phyloP scores from a whole-genome alignment of 2,329 filamentous ascomycete genomes.

The Sarocladium brachiariae region DNA sequence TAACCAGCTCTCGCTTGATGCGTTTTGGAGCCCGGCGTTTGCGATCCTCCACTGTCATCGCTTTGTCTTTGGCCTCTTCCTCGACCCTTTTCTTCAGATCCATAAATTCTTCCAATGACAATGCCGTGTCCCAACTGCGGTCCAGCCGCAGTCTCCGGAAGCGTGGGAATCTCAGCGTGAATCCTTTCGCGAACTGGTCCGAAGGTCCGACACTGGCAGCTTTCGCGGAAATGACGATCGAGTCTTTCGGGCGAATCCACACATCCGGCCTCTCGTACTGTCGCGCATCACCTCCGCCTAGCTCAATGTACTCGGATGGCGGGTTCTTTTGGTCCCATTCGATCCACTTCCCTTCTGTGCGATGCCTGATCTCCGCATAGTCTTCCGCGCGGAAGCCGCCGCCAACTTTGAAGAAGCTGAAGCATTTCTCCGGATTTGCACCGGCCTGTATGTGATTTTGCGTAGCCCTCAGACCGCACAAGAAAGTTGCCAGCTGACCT shows the following conservation, averaged over 20 bases:
- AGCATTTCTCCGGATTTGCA: slow-evolving; percentile 65
- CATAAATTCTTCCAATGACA: slow-evolving; percentile 72
- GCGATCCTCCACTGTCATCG: slow-evolving; percentile 69
- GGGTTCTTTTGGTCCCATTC: slow-evolving; percentile 75
- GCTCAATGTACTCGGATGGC: slow-evolving; percentile 70
- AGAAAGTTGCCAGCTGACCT: slow-evolving; percentile 73
- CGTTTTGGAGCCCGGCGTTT: slow-evolving; percentile 48
- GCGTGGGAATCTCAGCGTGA: slow-evolving; percentile 84
- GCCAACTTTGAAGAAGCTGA: slow-evolving; percentile 98
- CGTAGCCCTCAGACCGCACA: slow-evolving; percentile 80
- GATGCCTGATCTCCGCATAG: slow-evolving; percentile 73
- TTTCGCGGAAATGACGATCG: slow-evolving; percentile 81
- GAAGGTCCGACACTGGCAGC: slow-evolving; percentile 71
- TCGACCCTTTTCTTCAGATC: slow-evolving; percentile 63
- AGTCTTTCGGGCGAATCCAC: slow-evolving; percentile 88
- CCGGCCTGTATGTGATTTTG: slow-evolving; percentile 56
- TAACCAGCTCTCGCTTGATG: slow-evolving; percentile 61
- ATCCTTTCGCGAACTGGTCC: slow-evolving; percentile 67
- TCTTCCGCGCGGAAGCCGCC: slow-evolving; percentile 83
- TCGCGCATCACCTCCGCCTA: slow-evolving; percentile 64
- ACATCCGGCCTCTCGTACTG: slow-evolving; percentile 79
- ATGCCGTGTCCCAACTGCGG: slow-evolving; percentile 72
- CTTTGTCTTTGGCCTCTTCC: slow-evolving; percentile 63
- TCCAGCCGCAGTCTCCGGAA: slow-evolving; percentile 79
- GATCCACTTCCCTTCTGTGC: slow-evolving; percentile 86